Percentiles rank a stretch among this genome's conserved stretches.
These are phyloP conservation scores for Naganishia onofrii DNA, from an alignment of 768 basidiomycete species.

Conservation along the genomic window DNA sequence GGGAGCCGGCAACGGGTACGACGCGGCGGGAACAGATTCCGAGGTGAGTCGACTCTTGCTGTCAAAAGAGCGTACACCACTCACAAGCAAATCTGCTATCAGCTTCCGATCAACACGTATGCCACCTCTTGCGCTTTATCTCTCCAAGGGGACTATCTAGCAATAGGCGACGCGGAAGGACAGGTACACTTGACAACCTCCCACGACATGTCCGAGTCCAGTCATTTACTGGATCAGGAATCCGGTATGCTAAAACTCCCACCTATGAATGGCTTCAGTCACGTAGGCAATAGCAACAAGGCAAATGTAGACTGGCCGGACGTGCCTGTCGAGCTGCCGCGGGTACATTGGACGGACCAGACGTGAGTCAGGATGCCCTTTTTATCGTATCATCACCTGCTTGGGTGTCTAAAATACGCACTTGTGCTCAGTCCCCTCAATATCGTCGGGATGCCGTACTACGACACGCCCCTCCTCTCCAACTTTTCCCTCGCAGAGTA, in stretches of 20 bases:
- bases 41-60: constrained; percentile 51
- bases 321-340: constrained; percentile 63
- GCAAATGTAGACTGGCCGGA: constrained; percentile 83
- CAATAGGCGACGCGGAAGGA: constrained; percentile 85
- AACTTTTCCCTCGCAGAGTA: constrained; percentile 52
- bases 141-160: constrained; percentile 82
- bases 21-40: constrained; percentile 2
- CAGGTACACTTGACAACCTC: constrained; percentile 74
- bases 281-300: constrained; percentile 52
- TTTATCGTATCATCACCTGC: not conserved
- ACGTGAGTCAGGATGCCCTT: constrained; percentile 60
- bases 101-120: constrained; percentile 70
- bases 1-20: constrained; percentile 7
- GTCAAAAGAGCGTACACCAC: constrained; percentile 52
- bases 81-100: constrained; percentile 58
- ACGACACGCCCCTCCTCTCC: constrained; percentile 71
- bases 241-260: constrained; percentile 36
- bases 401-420: not conserved
- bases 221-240: constrained; percentile 42
- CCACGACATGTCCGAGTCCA: constrained; percentile 59
- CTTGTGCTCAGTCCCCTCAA: constrained; percentile 72
- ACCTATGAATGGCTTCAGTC: constrained; percentile 83
- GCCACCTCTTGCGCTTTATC: constrained; percentile 78
- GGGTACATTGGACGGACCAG: constrained; percentile 74
- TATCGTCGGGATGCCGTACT: constrained; percentile 81